A percentile compares a stretch with the other conserved stretches of the same genome.
Conservation (phyloP, 2,329 filamentous ascomycete species). For the Pestalotiopsis sp. region DNA sequence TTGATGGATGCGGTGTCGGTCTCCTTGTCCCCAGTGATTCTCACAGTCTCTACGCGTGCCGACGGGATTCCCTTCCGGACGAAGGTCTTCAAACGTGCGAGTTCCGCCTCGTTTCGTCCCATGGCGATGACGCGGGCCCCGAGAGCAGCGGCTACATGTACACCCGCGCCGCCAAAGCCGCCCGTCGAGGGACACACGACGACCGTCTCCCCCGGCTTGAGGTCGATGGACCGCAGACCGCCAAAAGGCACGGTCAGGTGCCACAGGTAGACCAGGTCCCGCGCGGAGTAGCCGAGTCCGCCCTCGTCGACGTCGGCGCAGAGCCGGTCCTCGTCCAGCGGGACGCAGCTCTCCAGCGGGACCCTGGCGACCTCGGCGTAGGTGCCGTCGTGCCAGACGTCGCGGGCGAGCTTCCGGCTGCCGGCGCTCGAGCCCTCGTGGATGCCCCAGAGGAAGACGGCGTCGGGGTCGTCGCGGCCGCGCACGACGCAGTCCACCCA, state of each 20-base stretch:
- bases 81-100: slow-evolving; percentile 34
- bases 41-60: slow-evolving; percentile 37
- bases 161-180: slow-evolving; percentile 43
- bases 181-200: slow-evolving; percentile 48
- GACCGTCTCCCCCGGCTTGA: slow-evolving; percentile 46
- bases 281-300: slow-evolving; percentile 36
- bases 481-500: slow-evolving; percentile 32
- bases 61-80: slow-evolving; percentile 16
- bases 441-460: slow-evolving; percentile 28
- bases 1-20: slow-evolving; percentile 31
- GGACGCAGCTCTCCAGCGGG: slow-evolving; percentile 36
- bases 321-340: slow-evolving; percentile 32
- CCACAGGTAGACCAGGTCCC: slow-evolving; percentile 38
- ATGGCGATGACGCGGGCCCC: slow-evolving; percentile 51
- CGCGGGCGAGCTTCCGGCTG: slow-evolving; percentile 27
- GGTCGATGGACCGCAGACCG: slow-evolving; percentile 41
- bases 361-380: slow-evolving; percentile 34
- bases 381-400: slow-evolving; percentile 32
- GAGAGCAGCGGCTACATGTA: slow-evolving; percentile 45
- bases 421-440: slow-evolving; percentile 25
- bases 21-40: slow-evolving; percentile 40
- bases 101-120: slow-evolving; percentile 39
- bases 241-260: slow-evolving; percentile 42
- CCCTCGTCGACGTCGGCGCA: slow-evolving; percentile 18
- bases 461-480: slow-evolving; percentile 32